Base-by-base conservation (phyloP, 768 basidiomycete species). In the Podaxis carcinomalis region DNA sequence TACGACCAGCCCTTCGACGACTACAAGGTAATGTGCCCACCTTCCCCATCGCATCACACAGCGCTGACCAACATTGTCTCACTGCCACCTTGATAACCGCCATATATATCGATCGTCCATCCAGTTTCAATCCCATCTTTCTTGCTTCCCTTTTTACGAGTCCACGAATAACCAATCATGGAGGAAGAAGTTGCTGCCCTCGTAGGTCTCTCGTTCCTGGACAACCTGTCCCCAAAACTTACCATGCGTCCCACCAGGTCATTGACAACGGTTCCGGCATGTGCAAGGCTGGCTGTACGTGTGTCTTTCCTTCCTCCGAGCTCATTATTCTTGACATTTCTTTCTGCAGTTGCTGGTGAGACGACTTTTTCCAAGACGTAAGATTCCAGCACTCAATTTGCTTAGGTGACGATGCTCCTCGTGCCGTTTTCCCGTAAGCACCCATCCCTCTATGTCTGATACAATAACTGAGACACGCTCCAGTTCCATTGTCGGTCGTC, bases 281-380 rank as follows among this genome's bases (percentile, higher is more conserved):
- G 95, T 98, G 95, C 90, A 98, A 98, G 82, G 96, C 96, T 86
- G 96, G 97, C 78, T 94, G 92, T 93, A 75, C 69, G 90, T 88
- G 39, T 65, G 66, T 68, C 57, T 59, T 28, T 35, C 54, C 58
- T 61, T 56, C 55, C 63, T 52, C 63, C 53, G 42, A 37, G 13
- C 40, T 21, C 39, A 57, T 27, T 25, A 36, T 32, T 46, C 51
- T 66, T 69, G 14, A 71, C 70, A 65, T 70, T 47, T 68, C 59
- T 37, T 63, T 51, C 56, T 66, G 61, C 68, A 89, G 87, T 88
- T 76, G 85, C 87, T 80, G 88, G 86, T 86, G 80, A 70, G 58
- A 65, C 59, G 46, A 54, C 59, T 62, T 54, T 23, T 19, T 39
- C 50, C 5, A 32, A 64, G 51, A 55, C 56, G 19, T 32, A 66